phyloP scores from a whole-genome alignment of 495 filamentous ascomycete species.

The Cenococcum geophilum region DNA sequence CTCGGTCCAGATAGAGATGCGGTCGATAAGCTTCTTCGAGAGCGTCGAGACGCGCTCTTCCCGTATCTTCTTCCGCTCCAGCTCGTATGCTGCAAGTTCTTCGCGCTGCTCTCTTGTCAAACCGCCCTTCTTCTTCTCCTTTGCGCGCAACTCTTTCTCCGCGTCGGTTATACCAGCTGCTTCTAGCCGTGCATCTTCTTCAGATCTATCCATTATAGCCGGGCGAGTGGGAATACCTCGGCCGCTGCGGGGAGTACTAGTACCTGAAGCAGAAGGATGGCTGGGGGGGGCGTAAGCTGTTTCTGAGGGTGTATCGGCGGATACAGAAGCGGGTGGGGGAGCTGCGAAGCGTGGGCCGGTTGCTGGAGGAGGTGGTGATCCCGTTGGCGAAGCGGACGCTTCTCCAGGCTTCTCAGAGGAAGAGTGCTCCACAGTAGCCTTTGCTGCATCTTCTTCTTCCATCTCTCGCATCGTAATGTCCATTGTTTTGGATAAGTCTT shows the following conservation, averaged over 20 bases:
- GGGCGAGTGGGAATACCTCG: slow-evolving; percentile 65
- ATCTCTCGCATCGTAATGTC: slow-evolving; percentile 40
- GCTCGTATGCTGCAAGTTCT: slow-evolving; percentile 79
- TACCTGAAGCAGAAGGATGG: slow-evolving; percentile 46
- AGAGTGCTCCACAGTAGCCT: slow-evolving; percentile 23
- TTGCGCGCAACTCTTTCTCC: slow-evolving; percentile 69
- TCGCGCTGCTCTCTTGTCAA: slow-evolving; percentile 86
- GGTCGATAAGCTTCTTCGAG: slow-evolving; percentile 75
- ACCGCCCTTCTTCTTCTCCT: slow-evolving; percentile 79
- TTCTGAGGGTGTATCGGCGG: slow-evolving; percentile 22
- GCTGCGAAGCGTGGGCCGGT: slow-evolving; percentile 5
- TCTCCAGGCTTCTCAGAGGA: slow-evolving; percentile 18
- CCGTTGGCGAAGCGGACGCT: slow-evolving; percentile 15
- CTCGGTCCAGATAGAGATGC: slow-evolving; percentile 94
- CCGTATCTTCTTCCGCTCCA: slow-evolving; percentile 75
- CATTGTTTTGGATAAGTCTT: slow-evolving; percentile 44
- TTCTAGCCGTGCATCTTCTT: slow-evolving; percentile 71
- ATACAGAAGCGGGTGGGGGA: slow-evolving; percentile 20
- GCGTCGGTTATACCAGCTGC: slow-evolving; percentile 66
- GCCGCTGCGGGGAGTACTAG: slow-evolving; percentile 58
- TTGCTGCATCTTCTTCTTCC: slow-evolving; percentile 36
- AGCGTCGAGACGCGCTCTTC: slow-evolving; percentile 85
- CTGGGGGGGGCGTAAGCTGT: slow-evolving; percentile 6
- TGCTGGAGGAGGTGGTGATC: slow-evolving; percentile 3
- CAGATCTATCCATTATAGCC: slow-evolving; percentile 80